Evolutionary conservation across 352 stramenopile species (phyloP).

Genomic region (Phytopythium sindhum): DNA sequence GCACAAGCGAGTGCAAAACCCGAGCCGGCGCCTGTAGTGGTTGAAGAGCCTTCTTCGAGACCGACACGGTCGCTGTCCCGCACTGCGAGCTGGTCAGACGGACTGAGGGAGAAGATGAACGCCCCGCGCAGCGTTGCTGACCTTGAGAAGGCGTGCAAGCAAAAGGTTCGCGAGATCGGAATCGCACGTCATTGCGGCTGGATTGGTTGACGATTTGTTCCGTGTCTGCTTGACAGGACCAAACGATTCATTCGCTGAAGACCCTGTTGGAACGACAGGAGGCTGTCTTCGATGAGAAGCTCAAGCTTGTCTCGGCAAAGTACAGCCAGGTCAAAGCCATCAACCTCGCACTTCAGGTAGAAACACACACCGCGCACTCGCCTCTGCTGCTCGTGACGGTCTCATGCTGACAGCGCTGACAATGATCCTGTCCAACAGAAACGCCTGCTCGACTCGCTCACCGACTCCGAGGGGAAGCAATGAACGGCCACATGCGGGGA

Average conservation of each 20-base stretch:
- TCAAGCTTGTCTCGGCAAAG: slow-evolving; percentile 62
- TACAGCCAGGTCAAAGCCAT: slow-evolving; percentile 82
- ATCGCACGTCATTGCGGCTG: not conserved
- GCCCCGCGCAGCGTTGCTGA: slow-evolving; percentile 45
- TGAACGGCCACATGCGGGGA: slow-evolving; percentile 19
- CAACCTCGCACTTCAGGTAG: slow-evolving; percentile 74
- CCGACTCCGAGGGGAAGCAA: slow-evolving; percentile 24
- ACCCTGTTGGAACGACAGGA: slow-evolving; percentile 70
- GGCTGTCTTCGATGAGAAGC: slow-evolving; percentile 58
- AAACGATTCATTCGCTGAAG: slow-evolving; percentile 60
- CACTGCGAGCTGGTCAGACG: slow-evolving; percentile 8
- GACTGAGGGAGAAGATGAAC: slow-evolving; percentile 15
- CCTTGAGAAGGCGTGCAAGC: slow-evolving; percentile 66
- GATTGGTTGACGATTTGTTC: not conserved
- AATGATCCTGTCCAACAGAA: slow-evolving; percentile 23
- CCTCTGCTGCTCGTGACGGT: not conserved
- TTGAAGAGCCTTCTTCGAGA: not conserved
- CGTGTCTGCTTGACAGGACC: slow-evolving; percentile 36
- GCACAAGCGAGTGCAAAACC: not conserved
- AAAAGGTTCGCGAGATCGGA: slow-evolving; percentile 45
- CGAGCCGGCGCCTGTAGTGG: not conserved
- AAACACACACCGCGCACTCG: not conserved
- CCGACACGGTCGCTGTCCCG: not conserved
- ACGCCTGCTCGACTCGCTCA: slow-evolving; percentile 50
- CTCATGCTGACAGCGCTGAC: not conserved